Conservation (phyloP, 371 early-diverging fungal species). For the Phascolomyces articulosus region DNA sequence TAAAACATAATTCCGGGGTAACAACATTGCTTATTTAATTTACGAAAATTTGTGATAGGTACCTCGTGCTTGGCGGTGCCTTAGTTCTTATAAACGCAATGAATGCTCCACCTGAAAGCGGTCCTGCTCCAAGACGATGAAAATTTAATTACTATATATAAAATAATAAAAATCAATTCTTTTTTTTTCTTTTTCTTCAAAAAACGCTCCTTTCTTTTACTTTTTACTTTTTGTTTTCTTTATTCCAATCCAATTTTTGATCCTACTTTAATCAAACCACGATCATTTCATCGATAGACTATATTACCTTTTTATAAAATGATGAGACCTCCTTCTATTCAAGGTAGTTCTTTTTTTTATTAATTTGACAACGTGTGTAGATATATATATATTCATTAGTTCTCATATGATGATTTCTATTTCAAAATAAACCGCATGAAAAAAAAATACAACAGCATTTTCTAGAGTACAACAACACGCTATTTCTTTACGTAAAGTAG, state of each 20-base stretch:
- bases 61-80: slow-evolving; percentile 8
- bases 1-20: neutral
- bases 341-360: neutral
- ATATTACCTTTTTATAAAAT: no score
- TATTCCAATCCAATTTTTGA: no score
- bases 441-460: neutral
- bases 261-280: no score
- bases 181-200: neutral
- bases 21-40: neutral
- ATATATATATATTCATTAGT: neutral
- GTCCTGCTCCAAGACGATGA: slow-evolving; percentile 5
- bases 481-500: neutral
- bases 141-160: neutral
- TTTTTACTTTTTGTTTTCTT: neutral
- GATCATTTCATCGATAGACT: no score
- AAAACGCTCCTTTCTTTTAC: neutral
- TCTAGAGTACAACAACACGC: neutral
- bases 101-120: slow-evolving; percentile 3
- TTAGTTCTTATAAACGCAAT: slow-evolving; percentile 1
- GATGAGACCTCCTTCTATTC: slow-evolving; percentile 11
- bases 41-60: neutral
- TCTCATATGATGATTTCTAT: neutral
- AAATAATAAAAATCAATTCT: neutral
- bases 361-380: neutral
- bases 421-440: neutral